Conservation (phyloP, 2,329 filamentous ascomycete genomes). For the Nothopassalora personata region DNA sequence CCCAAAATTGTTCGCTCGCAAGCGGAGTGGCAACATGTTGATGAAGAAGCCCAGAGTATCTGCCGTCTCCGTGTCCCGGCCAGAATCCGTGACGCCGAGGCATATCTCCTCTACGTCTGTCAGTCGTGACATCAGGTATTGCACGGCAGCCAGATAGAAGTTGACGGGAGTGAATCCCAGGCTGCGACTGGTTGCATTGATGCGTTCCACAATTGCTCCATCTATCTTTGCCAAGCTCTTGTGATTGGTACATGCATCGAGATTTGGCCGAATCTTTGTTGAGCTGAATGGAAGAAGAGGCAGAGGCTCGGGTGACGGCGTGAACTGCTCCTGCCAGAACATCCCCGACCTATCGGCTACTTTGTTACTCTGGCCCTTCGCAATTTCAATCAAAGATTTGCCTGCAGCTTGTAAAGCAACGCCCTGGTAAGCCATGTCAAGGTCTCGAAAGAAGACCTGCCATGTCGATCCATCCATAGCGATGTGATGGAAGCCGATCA, state of each 20-base stretch:
- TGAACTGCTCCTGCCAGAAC: conserved; percentile 9
- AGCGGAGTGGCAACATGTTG: conserved; percentile 38
- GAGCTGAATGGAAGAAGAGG: conserved; percentile 16
- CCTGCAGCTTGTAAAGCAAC: conserved; percentile 3
- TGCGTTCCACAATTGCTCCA: conserved; percentile 3
- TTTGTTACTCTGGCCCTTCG: neutral
- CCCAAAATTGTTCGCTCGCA: conserved; percentile 7
- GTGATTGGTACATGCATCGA: conserved; percentile 7
- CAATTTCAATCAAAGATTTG: conserved; percentile 6
- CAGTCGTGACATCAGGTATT: conserved; percentile 29
- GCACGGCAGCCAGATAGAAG: conserved; percentile 35
- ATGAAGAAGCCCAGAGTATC: conserved; percentile 37
- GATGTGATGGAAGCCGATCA: conserved; percentile 35
- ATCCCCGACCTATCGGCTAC: neutral
- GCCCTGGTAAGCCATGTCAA: conserved; percentile 20
- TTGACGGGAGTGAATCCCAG: conserved; percentile 26
- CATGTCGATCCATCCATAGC: conserved; percentile 31
- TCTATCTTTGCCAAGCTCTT: conserved; percentile 1
- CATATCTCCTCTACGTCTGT: conserved; percentile 30
- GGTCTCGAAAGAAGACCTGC: conserved; percentile 23
- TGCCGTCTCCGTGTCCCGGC: conserved; percentile 28
- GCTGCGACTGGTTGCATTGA: conserved; percentile 8
- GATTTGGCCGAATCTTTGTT: conserved; percentile 7
- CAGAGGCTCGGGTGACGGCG: conserved; percentile 1
- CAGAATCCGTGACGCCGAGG: conserved; percentile 41